phyloP scores from a whole-genome alignment of 2,329 filamentous ascomycete species.

The Clonostachys rhizophaga region DNA sequence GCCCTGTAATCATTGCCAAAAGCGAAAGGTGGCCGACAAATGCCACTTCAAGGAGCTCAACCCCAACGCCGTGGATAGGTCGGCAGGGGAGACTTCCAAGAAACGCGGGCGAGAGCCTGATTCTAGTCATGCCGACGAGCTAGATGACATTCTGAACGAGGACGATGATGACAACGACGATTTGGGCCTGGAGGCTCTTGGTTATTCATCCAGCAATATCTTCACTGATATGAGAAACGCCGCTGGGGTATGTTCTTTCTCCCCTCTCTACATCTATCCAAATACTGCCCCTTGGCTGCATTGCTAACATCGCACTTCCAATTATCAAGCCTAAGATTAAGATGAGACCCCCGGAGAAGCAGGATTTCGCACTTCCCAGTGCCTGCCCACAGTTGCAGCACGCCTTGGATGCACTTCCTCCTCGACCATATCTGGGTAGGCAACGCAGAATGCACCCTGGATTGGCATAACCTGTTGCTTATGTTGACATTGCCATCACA shows the following conservation, averaged over 20 bases:
- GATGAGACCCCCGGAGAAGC: slow-evolving; percentile 7
- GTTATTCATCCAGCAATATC: slow-evolving; percentile 25
- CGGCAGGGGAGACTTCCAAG: slow-evolving; percentile 2
- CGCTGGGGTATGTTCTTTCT: slow-evolving; percentile 12
- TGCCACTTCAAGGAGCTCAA: slow-evolving; percentile 21
- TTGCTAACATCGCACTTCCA: not conserved
- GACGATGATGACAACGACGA: slow-evolving; percentile 10
- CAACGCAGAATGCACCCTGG: not conserved
- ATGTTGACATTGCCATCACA: slow-evolving; percentile 8
- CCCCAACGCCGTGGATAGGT: slow-evolving; percentile 11
- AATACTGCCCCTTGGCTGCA: not conserved
- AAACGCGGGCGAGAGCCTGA: slow-evolving; percentile 6
- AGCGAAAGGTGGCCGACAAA: slow-evolving; percentile 28
- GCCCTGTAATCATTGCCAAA: slow-evolving; percentile 32
- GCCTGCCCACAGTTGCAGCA: slow-evolving; percentile 21
- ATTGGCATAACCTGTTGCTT: not conserved
- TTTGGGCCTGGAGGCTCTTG: slow-evolving; percentile 23
- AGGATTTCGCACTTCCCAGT: slow-evolving; percentile 7
- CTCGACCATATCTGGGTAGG: slow-evolving; percentile 25
- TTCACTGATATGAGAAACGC: slow-evolving; percentile 16
- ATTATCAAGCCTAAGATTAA: slow-evolving; percentile 9
- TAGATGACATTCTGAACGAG: slow-evolving; percentile 4
- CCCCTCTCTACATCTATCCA: not conserved
- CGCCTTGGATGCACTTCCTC: slow-evolving; percentile 21
- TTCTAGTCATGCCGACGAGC: slow-evolving; percentile 9